These are phyloP conservation scores for Melaleuca quinquenervia DNA, from an alignment of 345 rosid genomes.

Conservation along the genomic window DNA sequence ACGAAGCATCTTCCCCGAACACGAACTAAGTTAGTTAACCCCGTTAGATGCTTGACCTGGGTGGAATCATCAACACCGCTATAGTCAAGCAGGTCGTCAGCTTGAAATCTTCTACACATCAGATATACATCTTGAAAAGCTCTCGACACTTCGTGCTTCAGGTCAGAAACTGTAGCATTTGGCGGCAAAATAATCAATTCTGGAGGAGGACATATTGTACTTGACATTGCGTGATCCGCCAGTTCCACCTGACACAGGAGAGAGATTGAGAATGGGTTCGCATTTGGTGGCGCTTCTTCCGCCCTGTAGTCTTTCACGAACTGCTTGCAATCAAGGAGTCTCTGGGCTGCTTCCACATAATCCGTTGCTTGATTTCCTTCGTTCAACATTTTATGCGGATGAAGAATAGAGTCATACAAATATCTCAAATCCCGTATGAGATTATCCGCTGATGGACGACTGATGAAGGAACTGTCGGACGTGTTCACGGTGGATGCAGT, in stretches of 20 bases:
- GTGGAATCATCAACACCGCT: slow-evolving; percentile 56
- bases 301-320: slow-evolving; percentile 42
- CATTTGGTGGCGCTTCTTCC: slow-evolving; percentile 1
- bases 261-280: slow-evolving; percentile 5
- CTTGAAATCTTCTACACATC: slow-evolving; percentile 40
- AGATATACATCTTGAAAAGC: slow-evolving; percentile 57
- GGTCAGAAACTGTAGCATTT: slow-evolving; percentile 42
- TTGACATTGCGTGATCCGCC: slow-evolving; percentile 18
- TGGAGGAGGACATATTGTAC: slow-evolving; percentile 18
- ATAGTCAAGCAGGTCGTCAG: slow-evolving; percentile 43
- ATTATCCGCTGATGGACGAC: slow-evolving; percentile 31
- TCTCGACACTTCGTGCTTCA: slow-evolving; percentile 35
- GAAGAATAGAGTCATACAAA: slow-evolving; percentile 31
- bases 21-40: slow-evolving; percentile 17
- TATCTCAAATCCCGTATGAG: slow-evolving; percentile 35
- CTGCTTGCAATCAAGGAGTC: slow-evolving; percentile 72
- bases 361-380: slow-evolving; percentile 15
- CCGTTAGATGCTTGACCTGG: slow-evolving; percentile 32
- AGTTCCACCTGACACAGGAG: slow-evolving; percentile 38
- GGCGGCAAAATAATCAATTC: slow-evolving; percentile 28
- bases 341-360: slow-evolving; percentile 28
- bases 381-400: slow-evolving; percentile 23
- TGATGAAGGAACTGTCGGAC: background rate
- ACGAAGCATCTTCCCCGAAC: slow-evolving; percentile 36
- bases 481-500: background rate